phyloP scores from a whole-genome alignment of 192 early-diverging fungal species.

The Ramicandelaber brevisporus region DNA sequence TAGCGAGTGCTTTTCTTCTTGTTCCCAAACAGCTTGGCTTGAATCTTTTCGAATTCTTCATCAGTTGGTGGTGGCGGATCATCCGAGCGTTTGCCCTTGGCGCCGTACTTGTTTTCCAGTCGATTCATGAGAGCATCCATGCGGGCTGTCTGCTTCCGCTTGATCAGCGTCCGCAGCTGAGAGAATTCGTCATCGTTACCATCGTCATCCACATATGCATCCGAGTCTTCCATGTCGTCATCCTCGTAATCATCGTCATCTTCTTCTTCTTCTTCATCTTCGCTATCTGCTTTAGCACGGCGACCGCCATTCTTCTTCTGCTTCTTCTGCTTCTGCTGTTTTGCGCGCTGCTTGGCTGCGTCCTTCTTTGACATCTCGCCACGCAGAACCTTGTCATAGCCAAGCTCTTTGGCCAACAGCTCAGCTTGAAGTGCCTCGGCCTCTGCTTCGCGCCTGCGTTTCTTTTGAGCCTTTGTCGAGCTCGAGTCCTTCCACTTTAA shows the following conservation, averaged over 20 bases:
- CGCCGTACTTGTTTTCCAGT: constrained; percentile 23
- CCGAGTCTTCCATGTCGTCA: background rate
- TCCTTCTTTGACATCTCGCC: constrained; percentile 12
- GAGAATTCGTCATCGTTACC: constrained; percentile 10
- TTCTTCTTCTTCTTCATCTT: background rate
- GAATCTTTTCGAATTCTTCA: constrained; percentile 34
- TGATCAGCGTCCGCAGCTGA: constrained; percentile 27
- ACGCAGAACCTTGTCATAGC: constrained; percentile 26
- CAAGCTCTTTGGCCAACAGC: constrained; percentile 23
- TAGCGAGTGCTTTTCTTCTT: constrained; percentile 3
- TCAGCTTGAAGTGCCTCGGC: constrained; percentile 33
- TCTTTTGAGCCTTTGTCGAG: constrained; percentile 17
- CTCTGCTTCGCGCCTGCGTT: constrained; percentile 25
- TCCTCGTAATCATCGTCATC: background rate
- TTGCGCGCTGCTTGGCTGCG: constrained; percentile 6
- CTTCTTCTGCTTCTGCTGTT: constrained; percentile 10
- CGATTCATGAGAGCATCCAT: constrained; percentile 24
- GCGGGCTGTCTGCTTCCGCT: constrained; percentile 16
- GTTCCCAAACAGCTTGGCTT: constrained; percentile 23
- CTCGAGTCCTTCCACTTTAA: too few species aligned
- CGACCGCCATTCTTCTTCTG: constrained; percentile 3
- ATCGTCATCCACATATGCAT: background rate
- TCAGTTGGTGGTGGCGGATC: constrained; percentile 17
- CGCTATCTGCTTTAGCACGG: constrained; percentile 1
- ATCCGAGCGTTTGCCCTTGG: constrained; percentile 2